phyloP scores from a whole-genome alignment of 305 asterid species.

The Ajuga reptans region DNA sequence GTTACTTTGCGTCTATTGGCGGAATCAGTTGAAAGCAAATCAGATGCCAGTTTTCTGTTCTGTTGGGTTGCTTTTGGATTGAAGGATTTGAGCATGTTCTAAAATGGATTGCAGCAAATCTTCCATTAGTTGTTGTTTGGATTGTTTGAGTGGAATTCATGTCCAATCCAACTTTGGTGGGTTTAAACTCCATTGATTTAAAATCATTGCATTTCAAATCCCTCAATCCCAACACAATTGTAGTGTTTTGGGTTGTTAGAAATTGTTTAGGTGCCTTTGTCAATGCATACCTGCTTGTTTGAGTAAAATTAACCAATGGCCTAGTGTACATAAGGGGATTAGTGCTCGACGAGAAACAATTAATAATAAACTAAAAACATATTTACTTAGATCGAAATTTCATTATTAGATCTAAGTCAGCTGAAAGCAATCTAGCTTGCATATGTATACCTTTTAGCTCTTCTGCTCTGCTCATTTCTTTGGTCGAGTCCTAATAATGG shows the following conservation, averaged over 20 bases:
- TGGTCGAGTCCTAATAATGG: slow-evolving; percentile 10
- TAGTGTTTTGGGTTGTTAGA: not conserved
- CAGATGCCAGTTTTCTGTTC: not conserved
- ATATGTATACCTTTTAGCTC: not conserved
- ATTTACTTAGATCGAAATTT: not conserved
- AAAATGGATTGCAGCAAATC: not conserved
- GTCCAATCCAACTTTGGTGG: not conserved
- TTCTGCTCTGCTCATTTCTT: slow-evolving; percentile 1
- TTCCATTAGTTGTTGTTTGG: not conserved
- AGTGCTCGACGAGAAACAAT: not conserved
- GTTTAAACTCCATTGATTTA: not conserved
- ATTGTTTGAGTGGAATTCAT: not conserved
- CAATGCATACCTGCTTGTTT: not conserved
- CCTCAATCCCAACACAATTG: not conserved
- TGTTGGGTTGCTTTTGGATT: not conserved
- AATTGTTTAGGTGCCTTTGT: not conserved
- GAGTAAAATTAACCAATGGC: not conserved
- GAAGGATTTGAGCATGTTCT: not conserved
- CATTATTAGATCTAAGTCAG: not conserved
- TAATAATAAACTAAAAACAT: not conserved
- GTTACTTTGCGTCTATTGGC: not conserved
- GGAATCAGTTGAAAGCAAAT: not conserved
- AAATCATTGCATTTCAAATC: not conserved
- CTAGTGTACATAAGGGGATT: not conserved
- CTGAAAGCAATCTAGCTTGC: not conserved